Base-by-base conservation (phyloP, 176 grass and related monocot genomes). In the Microstegium vimineum region DNA sequence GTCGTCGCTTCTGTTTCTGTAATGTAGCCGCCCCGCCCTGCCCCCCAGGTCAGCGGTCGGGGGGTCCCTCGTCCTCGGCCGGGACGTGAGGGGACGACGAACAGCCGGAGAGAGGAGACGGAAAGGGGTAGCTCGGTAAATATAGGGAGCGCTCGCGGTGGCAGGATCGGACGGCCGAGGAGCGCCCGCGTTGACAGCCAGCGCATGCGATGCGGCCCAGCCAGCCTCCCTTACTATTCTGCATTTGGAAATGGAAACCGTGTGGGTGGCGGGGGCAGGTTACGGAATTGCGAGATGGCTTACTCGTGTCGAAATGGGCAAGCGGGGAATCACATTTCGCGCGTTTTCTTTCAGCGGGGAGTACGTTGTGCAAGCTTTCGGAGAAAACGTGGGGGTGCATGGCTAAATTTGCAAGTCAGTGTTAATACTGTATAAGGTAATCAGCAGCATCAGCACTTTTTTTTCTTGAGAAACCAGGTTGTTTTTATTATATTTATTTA, bases 51-150 rank as follows among this genome's bases (percentile, higher is more conserved):
- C 77, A 81, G 71, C 40, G 82, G 64, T 36, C 18, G 43, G 16
- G 71, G 40, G 10, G 25, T 14, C 57, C n/a, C 23, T 62, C 59
- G 59, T 71, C 69, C 69, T 45, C 69, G 69, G 23, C 37, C 0
- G 40, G 41, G 40, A 9, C 9, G 66, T 0, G 35, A 41, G 23
- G 40, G 43, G 14, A 70, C n/a, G n/a, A n/a, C 11, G 62, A 76
- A 42, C 71, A 76, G 51, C 52, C 75, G 13, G 34, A 15, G 73
- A 33, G 4, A 23, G 27, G 8, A 66, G 18, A 28, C 8, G 56
- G 30, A 14, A 65, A 77, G n/a, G 57, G 73, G 46, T 17, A 47
- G 30, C n/a, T 49, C 23, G 46, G 81, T 88, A 80, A 88, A 74
- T 80, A 18, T 8, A 8, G 2, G 6, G 0, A 2, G 0, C 0